These are phyloP conservation scores for Corinectria fuckeliana DNA, from an alignment of 2,329 filamentous ascomycete species.

Conservation along the genomic window DNA sequence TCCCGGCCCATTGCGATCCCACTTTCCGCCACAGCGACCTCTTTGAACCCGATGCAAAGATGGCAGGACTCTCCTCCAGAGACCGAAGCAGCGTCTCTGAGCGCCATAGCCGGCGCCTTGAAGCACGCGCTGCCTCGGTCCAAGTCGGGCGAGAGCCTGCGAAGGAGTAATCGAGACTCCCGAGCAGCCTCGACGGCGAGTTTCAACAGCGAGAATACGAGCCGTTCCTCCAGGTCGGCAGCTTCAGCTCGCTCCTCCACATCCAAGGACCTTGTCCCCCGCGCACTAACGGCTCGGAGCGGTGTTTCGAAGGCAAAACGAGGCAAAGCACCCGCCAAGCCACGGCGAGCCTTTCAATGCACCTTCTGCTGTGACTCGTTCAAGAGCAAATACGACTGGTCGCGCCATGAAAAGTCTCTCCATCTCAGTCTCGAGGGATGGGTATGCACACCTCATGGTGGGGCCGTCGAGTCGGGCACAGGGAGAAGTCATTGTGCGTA, in stretches of 20 bases:
- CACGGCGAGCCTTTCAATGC: conserved; percentile 22
- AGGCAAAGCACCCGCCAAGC: background rate
- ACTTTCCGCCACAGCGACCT: background rate
- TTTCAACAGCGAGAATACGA: conserved; percentile 24
- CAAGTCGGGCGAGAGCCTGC: conserved; percentile 23
- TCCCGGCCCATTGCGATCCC: background rate
- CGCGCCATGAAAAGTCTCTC: conserved; percentile 29
- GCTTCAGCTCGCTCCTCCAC: conserved; percentile 6
- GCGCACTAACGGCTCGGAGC: conserved; percentile 13
- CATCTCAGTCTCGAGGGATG: conserved; percentile 32
- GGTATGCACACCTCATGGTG: conserved; percentile 33
- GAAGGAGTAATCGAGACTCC: conserved; percentile 7
- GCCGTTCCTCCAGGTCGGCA: conserved; percentile 22
- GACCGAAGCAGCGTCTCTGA: conserved; percentile 28
- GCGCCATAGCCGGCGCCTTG: conserved; percentile 27
- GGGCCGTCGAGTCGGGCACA: conserved; percentile 24
- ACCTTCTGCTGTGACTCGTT: conserved; percentile 35
- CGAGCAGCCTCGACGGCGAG: conserved; percentile 26
- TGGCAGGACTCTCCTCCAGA: conserved; percentile 35
- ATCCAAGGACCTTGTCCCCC: background rate
- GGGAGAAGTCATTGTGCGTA: conserved; percentile 35
- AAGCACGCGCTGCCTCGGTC: conserved; percentile 8
- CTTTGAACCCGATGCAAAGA: conserved; percentile 27
- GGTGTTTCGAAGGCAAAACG: conserved; percentile 6
- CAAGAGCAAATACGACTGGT: conserved; percentile 37